These are phyloP conservation scores for Didymella exigua DNA, from an alignment of 2,329 filamentous ascomycete genomes.

Conservation along the genomic window DNA sequence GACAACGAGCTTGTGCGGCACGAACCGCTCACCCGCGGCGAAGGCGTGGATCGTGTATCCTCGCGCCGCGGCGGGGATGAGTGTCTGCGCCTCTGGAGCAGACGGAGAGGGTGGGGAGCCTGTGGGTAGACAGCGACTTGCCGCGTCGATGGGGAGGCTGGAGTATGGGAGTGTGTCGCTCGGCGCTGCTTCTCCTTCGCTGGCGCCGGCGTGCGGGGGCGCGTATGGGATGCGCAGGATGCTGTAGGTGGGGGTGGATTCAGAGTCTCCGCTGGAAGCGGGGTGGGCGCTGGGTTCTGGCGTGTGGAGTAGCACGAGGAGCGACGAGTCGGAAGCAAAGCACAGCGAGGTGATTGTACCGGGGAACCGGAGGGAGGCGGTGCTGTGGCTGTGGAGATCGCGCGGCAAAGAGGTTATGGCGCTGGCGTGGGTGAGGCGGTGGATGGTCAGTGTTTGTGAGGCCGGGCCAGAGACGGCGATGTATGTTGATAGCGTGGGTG, in stretches of 20 bases:
- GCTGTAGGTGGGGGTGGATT: background rate
- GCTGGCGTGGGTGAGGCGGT: constrained; percentile 45
- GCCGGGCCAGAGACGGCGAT: constrained; percentile 25
- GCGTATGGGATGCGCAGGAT: constrained; percentile 34
- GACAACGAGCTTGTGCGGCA: constrained; percentile 57
- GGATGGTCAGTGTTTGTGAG: constrained; percentile 29
- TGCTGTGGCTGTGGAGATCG: constrained; percentile 47
- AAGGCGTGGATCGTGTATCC: constrained; percentile 56
- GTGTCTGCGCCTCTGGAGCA: constrained; percentile 4
- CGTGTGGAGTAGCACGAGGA: constrained; percentile 64
- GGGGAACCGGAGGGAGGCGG: constrained; percentile 59
- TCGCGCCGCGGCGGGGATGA: constrained; percentile 12
- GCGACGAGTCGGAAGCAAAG: constrained; percentile 66
- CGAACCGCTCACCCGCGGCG: constrained; percentile 49
- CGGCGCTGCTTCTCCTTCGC: too few species aligned
- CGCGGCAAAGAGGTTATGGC: constrained; percentile 50
- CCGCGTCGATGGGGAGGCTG: constrained; percentile 4
- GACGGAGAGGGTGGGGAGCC: constrained; percentile 6
- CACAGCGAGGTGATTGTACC: constrained; percentile 26
- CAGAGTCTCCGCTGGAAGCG: background rate
- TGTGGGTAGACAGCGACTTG: constrained; percentile 9
- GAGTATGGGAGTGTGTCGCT: constrained; percentile 1
- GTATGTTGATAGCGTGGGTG: constrained; percentile 33
- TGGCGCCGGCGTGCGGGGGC: constrained; percentile 6
- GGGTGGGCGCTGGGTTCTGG: background rate